phyloP scores from a whole-genome alignment of 73 alveolate species.

The Tetrahymena borealis region DNA sequence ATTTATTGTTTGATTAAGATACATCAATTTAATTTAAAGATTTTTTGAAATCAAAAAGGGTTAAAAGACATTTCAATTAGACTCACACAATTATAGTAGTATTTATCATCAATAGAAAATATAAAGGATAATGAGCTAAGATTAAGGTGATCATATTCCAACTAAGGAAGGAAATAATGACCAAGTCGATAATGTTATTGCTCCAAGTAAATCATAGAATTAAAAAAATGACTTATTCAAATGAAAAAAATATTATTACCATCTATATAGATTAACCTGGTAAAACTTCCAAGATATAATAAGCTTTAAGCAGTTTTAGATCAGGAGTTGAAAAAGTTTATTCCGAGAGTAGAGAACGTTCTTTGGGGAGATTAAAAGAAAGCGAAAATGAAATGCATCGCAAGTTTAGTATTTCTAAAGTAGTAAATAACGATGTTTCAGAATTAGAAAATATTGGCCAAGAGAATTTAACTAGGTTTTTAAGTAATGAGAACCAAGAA shows the following conservation, averaged over 20 bases:
- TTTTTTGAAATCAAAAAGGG: neutral
- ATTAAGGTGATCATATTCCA: neutral
- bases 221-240: neutral
- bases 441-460: neutral
- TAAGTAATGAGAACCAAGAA: neutral
- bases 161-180: neutral
- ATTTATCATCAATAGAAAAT: neutral
- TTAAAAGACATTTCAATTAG: neutral
- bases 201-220: neutral
- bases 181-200: neutral
- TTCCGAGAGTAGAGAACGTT: neutral
- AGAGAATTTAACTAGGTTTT: neutral
- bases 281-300: neutral
- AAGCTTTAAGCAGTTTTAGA: neutral
- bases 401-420: neutral
- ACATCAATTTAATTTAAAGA: neutral
- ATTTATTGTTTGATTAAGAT: neutral
- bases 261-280: neutral
- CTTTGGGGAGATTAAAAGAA: neutral
- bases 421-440: neutral
- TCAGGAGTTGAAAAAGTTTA: neutral
- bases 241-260: neutral
- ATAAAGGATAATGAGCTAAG: neutral
- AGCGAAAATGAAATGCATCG: neutral
- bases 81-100: neutral